Evolutionary conservation across 345 rosid genomes (phyloP).

Genomic region (Sonneratia alba): DNA sequence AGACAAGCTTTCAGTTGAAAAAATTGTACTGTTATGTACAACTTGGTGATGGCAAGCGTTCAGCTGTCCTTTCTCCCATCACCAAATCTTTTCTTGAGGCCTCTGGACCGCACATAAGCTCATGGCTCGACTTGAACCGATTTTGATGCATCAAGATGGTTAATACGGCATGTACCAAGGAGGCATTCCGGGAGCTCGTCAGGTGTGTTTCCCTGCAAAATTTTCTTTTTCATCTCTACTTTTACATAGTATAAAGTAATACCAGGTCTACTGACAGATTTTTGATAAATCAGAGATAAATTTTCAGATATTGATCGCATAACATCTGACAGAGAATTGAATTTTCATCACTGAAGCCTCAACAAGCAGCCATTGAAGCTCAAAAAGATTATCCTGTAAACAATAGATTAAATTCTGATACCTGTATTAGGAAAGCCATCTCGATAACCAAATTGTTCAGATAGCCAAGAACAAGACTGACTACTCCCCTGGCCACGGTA

Average conservation of each 20-base stretch:
- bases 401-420: conserved; percentile 7
- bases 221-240: not conserved
- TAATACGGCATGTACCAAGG: conserved; percentile 78
- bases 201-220: conserved; percentile 60
- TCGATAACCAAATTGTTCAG: conserved; percentile 74
- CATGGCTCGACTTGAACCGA: conserved; percentile 28
- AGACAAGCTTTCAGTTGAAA: not conserved
- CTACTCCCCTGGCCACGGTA: conserved; percentile 77
- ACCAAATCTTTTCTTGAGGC: not conserved
- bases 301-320: not conserved
- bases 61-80: not conserved
- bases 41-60: not conserved
- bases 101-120: not conserved
- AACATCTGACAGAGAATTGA: not conserved
- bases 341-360: not conserved
- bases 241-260: not conserved
- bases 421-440: conserved; percentile 94
- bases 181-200: conserved; percentile 87
- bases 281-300: too few relatives aligned
- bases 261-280: too few relatives aligned
- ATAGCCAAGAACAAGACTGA: conserved; percentile 74
- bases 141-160: conserved; percentile 55
- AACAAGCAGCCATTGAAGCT: not conserved
- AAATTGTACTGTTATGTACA: not conserved
- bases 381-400: not conserved